A percentile compares a stretch with the other conserved stretches of the same genome.
Evolutionary conservation across 495 filamentous ascomycete species (phyloP).

Genomic region (Clavariopsis aquatica): DNA sequence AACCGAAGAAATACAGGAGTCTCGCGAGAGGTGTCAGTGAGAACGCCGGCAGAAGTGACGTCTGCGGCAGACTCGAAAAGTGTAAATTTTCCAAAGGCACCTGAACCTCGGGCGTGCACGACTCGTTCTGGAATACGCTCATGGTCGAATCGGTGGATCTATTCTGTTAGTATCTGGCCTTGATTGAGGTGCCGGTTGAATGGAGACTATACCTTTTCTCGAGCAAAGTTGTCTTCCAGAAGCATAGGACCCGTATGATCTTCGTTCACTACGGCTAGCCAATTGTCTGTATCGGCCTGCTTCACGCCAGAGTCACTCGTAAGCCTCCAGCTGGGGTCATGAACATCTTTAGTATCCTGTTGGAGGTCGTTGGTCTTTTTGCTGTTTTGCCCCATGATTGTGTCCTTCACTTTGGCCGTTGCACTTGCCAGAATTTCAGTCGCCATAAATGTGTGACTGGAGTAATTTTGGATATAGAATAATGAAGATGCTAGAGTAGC

Average conservation of each 20-base stretch:
- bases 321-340: slow-evolving; percentile 50
- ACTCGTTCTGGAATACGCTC: slow-evolving; percentile 88
- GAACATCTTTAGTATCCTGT: slow-evolving; percentile 40
- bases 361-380: slow-evolving; percentile 38
- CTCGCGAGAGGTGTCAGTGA: slow-evolving; percentile 76
- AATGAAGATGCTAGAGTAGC: background rate
- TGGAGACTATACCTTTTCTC: slow-evolving; percentile 65
- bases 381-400: slow-evolving; percentile 6
- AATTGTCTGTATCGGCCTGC: slow-evolving; percentile 73
- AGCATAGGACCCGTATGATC: slow-evolving; percentile 68
- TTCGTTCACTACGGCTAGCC: slow-evolving; percentile 65
- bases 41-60: slow-evolving; percentile 67
- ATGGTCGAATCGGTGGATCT: slow-evolving; percentile 83
- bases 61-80: slow-evolving; percentile 69
- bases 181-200: background rate
- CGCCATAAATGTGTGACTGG: slow-evolving; percentile 3
- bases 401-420: slow-evolving; percentile 18
- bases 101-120: slow-evolving; percentile 82
- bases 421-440: slow-evolving; percentile 19
- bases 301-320: slow-evolving; percentile 81
- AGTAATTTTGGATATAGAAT: background rate
- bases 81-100: slow-evolving; percentile 82
- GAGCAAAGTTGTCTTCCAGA: slow-evolving; percentile 77
- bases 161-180: background rate
- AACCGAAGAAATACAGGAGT: slow-evolving; percentile 83